Percentiles rank a stretch among this genome's conserved stretches.
These are phyloP conservation scores for Cydonia oblonga DNA, from an alignment of 331 rosid genomes.

Conservation along the genomic window DNA sequence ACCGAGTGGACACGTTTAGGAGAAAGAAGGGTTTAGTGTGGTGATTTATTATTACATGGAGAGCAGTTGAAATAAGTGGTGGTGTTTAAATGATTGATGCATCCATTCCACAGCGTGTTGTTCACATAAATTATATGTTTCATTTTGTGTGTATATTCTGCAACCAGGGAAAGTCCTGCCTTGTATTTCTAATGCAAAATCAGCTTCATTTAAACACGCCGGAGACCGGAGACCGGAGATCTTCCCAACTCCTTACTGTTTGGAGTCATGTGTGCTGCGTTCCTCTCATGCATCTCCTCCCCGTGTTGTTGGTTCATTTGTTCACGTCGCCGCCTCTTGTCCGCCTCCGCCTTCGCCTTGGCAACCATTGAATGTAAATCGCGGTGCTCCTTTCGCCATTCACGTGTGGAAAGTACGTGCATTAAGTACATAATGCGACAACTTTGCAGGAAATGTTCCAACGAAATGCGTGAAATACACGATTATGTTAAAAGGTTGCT, in stretches of 20 bases:
- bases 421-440: no score
- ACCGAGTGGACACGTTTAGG: conserved; percentile 76
- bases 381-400: no score
- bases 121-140: conserved; percentile 4
- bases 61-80: conserved; percentile 30
- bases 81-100: conserved; percentile 24
- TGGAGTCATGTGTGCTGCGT: no score
- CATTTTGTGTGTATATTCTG: conserved; percentile 17
- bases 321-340: no score
- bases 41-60: conserved; percentile 41
- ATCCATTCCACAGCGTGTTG: conserved; percentile 13
- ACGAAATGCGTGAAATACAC: no score
- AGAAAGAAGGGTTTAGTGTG: conserved; percentile 69
- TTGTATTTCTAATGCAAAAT: conserved; percentile 28
- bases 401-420: no score
- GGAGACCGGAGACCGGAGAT: not conserved
- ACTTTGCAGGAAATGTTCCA: no score
- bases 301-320: no score
- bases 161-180: conserved; percentile 16
- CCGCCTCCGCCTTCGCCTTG: no score
- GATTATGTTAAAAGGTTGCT: no score
- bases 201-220: conserved; percentile 2
- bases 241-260: not conserved
- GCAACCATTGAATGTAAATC: no score
- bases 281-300: no score